Percentiles rank a stretch among this genome's conserved stretches.
These are phyloP conservation scores for Martensiomyces pterosporus DNA, from an alignment of 192 early-diverging fungal species.

Conservation along the genomic window DNA sequence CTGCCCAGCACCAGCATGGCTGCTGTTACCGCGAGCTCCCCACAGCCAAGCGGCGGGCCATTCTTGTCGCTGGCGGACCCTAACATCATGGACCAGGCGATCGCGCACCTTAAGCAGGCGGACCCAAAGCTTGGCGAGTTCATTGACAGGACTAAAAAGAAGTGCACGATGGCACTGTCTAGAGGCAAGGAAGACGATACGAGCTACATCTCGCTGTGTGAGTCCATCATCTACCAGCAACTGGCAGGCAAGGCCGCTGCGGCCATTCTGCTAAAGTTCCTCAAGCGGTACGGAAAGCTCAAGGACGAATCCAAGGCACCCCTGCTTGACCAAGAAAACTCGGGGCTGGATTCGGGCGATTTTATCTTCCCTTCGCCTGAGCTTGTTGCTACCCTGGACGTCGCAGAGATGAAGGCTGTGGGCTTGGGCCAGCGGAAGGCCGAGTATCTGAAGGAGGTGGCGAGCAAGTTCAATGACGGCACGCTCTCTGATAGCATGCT, in stretches of 20 bases:
- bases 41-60: not conserved
- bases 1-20: not conserved
- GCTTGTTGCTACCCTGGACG: slow-evolving; percentile 48
- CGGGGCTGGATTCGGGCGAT: slow-evolving; percentile 2
- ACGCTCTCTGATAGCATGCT: slow-evolving; percentile 48
- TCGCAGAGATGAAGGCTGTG: slow-evolving; percentile 26
- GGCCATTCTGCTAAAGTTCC: slow-evolving; percentile 55
- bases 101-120: slow-evolving; percentile 36
- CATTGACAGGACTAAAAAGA: slow-evolving; percentile 29
- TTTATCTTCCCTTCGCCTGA: slow-evolving; percentile 56
- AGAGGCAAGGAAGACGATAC: slow-evolving; percentile 23
- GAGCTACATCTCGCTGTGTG: slow-evolving; percentile 31
- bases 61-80: slow-evolving; percentile 11
- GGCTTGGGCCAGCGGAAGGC: slow-evolving; percentile 48
- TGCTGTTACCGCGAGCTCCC: not conserved
- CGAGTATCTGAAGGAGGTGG: slow-evolving; percentile 64
- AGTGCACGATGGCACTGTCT: slow-evolving; percentile 24
- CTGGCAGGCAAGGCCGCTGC: slow-evolving; percentile 64
- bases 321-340: slow-evolving; percentile 1
- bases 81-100: slow-evolving; percentile 28
- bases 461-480: slow-evolving; percentile 54
- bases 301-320: slow-evolving; percentile 15
- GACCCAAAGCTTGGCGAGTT: slow-evolving; percentile 46
- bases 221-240: slow-evolving; percentile 69
- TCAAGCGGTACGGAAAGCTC: slow-evolving; percentile 51